Evolutionary conservation across 331 rosid genomes (phyloP), one percentile per base, ranked within the genome.

Genomic region (Malus hybrid): DNA sequence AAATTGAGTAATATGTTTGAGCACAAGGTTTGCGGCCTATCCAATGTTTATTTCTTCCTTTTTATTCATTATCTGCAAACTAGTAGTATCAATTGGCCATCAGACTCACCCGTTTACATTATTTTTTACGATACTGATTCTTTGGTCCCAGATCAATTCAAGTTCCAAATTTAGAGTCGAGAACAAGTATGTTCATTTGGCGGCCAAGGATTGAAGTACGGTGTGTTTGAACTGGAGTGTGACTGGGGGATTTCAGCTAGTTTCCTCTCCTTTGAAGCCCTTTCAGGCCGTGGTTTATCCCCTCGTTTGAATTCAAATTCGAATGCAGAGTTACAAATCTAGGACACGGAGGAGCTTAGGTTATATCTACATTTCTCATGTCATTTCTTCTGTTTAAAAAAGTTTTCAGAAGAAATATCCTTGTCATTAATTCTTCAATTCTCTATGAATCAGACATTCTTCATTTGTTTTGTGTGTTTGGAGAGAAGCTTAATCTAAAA

Each of bases 91-190:
- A 8, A n/a, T 66, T 68, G 58, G 68, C 22, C 64, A 50, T 75
- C 32, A 46, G 39, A 42, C 5, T 50, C 7, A 14, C 55, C 44
- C 4, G 12, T 10, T 16, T 44, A 6, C 5, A 18, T 26, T 29
- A 63, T 39, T 63, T 69, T 8, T 5, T 1, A 52, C 56, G 14
- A 61, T 30, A 62, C 20, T 63, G 32, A 33, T 67, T 26, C 72
- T 75, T 55, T 70, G 73, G 52, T 34, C 62, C 71, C 87, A 93
- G 97, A 78, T 93, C 71, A 86, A 86, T 76, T 89, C 95, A 34
- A 89, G 96, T 84, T 87, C 96, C 66, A 84, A 81, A 86, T 93
- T 89, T 77, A 64, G 72, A 5, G 79, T 89, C 15, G 90, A 89
- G 81, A 85, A 81, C 77, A 93, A 90, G 88, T 61, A 79, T 57